Evolutionary conservation across 1,284 basidiomycete species (phyloP), one percentile per base, ranked within the genome.

Genomic region (Leccinum pachyderme): DNA sequence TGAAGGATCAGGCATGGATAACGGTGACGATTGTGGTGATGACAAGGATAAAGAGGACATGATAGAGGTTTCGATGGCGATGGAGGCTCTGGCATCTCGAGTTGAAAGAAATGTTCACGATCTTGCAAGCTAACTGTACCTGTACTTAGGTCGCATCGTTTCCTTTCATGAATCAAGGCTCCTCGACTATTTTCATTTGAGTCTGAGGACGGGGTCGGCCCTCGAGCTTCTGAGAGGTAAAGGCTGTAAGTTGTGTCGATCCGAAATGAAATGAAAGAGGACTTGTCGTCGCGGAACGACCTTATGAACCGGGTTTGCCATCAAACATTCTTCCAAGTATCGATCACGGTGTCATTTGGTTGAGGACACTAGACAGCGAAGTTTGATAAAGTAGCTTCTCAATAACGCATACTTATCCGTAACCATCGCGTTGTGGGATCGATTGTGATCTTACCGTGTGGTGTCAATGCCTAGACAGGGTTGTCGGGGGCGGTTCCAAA

Each of bases 61-160:
- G 70, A 63, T 66, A 39, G 72, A 74, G 46, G 64, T 72, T 41
- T 47, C 58, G 9, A 58, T 73, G 29, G 59, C 64, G 4, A 59
- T 56, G 49, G 48, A 57, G 27, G 59, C 54, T 51, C 47, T 62
- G 45, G 45, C 51, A 18, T 33, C 49, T 82, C 84, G 76, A 92
- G 87, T 71, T 76, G 37, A 27, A 45, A 25, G 27, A 29, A 12
- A 39, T 12, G 13, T 15, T 49, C 32, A 3, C 31, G 15, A 37
- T 25, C 12, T 39, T 44, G 1, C 15, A 3, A 43, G 8, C 27
- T 35, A 31, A 13, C 32, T 28, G 18, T 18, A 18, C 18, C 18
- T 47, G 31, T 51, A 13, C 37, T 32, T 51, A 31, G 49, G 35
- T 27, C 12, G 0, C 35, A 44, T 43, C 2, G 13, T 61, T 57